phyloP scores from a whole-genome alignment of 2,329 filamentous ascomycete species.

The Coniochaeta ligniaria region DNA sequence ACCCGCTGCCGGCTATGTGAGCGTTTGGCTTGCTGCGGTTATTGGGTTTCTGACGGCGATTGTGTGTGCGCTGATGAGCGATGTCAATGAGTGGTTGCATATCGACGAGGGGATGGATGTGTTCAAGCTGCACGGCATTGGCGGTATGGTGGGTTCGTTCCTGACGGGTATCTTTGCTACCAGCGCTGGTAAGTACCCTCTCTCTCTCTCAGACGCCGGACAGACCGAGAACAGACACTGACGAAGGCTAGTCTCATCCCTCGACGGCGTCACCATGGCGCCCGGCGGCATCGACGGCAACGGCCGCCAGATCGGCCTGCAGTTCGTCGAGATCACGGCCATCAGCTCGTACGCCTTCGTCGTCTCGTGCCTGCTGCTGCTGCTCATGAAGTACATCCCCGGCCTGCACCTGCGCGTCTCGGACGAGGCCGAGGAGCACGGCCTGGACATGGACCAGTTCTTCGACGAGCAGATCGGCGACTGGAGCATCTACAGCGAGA shows the following conservation, averaged over 20 bases:
- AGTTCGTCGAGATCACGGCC: slow-evolving; percentile 49
- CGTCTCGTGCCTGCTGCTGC: slow-evolving; percentile 43
- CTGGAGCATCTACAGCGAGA: slow-evolving; percentile 7
- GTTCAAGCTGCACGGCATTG: slow-evolving; percentile 52
- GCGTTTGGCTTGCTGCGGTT: slow-evolving; percentile 41
- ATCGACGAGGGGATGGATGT: slow-evolving; percentile 54
- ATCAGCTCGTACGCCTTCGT: slow-evolving; percentile 48
- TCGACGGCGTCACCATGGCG: slow-evolving; percentile 40
- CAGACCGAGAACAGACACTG: neutral
- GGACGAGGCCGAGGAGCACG: slow-evolving; percentile 46
- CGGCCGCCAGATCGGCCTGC: slow-evolving; percentile 47
- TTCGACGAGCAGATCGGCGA: slow-evolving; percentile 29
- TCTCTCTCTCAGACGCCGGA: neutral
- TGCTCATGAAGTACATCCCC: slow-evolving; percentile 50
- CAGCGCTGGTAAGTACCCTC: slow-evolving; percentile 7
- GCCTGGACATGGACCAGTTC: slow-evolving; percentile 44
- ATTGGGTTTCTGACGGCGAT: slow-evolving; percentile 44
- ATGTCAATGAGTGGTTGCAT: slow-evolving; percentile 41
- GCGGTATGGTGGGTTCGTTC: slow-evolving; percentile 50
- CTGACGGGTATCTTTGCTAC: slow-evolving; percentile 49
- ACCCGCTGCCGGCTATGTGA: slow-evolving; percentile 44
- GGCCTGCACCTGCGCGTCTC: slow-evolving; percentile 46
- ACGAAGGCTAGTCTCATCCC: slow-evolving; percentile 15
- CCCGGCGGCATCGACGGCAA: slow-evolving; percentile 40
- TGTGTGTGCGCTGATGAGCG: slow-evolving; percentile 37